Percentiles rank a stretch among this genome's conserved stretches.
Conservation (phyloP, 192 early-diverging fungal species). For the Glomus cerebriforme region DNA sequence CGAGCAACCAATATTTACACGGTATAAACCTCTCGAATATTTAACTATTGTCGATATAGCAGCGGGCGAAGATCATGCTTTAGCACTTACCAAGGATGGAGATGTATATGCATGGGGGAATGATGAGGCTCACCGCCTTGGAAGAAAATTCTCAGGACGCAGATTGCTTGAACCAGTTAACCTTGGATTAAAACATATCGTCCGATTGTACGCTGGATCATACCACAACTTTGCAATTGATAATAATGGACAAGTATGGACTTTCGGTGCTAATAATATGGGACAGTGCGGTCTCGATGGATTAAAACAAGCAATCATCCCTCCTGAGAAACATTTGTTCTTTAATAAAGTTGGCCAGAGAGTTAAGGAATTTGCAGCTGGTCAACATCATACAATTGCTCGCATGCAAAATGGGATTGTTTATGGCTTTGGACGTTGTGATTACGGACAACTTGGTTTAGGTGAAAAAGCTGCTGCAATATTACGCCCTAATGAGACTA, state of each 20-base stretch:
- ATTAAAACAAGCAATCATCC: conserved; percentile 31
- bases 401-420: conserved; percentile 66
- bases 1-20: no score
- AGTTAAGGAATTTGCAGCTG: conserved; percentile 67
- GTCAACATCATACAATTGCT: conserved; percentile 85
- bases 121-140: conserved; percentile 87
- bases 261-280: conserved; percentile 91
- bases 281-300: conserved; percentile 71
- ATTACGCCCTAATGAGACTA: no score
- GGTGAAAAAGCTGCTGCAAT: no score
- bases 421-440: conserved; percentile 88
- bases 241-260: conserved; percentile 63
- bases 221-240: conserved; percentile 85
- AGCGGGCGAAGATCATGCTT: conserved; percentile 82
- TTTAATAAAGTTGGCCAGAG: conserved; percentile 41
- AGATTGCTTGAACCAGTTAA: conserved; percentile 64
- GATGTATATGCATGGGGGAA: conserved; percentile 88
- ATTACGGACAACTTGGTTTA: conserved; percentile 81
- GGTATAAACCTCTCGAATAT: conserved; percentile 50
- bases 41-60: conserved; percentile 74
- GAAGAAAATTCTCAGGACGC: conserved; percentile 77
- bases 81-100: conserved; percentile 63
- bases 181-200: conserved; percentile 56
- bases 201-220: conserved; percentile 71
- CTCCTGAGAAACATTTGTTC: conserved; percentile 58